phyloP scores from a whole-genome alignment of 164 flowering plant species.

The Liriodendron chinense region DNA sequence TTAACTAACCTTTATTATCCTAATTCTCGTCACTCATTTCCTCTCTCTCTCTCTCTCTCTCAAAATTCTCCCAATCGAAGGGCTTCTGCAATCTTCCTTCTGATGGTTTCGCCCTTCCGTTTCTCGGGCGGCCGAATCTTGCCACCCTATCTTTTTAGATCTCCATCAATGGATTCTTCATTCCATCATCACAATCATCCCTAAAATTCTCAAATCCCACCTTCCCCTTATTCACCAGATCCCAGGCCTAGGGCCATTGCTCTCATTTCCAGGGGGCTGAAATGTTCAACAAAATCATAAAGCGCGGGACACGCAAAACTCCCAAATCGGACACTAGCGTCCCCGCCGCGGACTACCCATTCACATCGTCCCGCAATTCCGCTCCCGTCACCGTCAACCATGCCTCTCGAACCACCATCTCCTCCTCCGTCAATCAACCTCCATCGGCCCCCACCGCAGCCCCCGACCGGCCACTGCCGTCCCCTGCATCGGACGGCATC shows the following conservation, averaged over 20 bases:
- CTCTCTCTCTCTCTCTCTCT: neutral
- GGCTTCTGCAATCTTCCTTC: too few relatives aligned
- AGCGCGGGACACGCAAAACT: constrained; percentile 53
- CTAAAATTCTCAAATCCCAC: neutral
- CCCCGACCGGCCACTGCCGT: neutral
- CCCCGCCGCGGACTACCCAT: constrained; percentile 19
- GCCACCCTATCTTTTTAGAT: constrained; percentile 2
- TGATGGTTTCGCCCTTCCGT: neutral
- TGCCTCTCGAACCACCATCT: constrained; percentile 41
- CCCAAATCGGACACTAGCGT: constrained; percentile 45
- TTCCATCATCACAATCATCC: neutral
- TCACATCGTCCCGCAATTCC: constrained; percentile 30
- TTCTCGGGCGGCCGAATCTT: neutral
- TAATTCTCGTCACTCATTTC: neutral
- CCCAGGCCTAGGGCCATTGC: neutral
- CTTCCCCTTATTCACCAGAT: neutral
- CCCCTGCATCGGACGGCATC: constrained; percentile 10
- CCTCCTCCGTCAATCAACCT: constrained; percentile 4
- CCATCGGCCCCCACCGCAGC: constrained; percentile 12
- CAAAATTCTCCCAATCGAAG: neutral
- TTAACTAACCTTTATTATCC: neutral
- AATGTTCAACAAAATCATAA: constrained; percentile 70
- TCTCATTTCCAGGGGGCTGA: neutral
- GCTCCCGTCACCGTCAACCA: constrained; percentile 50
- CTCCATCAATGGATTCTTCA: neutral